Evolutionary conservation across 192 early-diverging fungal species (phyloP).

Genomic region (Glomus cerebriforme): DNA sequence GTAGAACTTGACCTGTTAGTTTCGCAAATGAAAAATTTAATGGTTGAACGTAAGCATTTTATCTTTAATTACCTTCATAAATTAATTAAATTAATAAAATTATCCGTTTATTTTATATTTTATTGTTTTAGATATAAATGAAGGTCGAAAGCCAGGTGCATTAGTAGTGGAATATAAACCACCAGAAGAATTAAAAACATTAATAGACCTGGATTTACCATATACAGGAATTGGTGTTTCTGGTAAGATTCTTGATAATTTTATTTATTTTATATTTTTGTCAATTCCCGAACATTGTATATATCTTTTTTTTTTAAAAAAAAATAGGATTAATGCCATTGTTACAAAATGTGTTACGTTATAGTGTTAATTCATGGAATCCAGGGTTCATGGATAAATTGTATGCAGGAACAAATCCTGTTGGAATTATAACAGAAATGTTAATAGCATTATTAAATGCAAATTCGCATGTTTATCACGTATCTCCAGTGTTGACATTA

Average conservation of each 20-base stretch:
- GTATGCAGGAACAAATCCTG: conserved; percentile 73
- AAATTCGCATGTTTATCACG: conserved; percentile 78
- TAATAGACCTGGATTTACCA: conserved; percentile 52
- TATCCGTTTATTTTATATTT: no score
- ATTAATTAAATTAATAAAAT: background rate
- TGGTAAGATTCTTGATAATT: conserved; percentile 38
- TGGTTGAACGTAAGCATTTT: conserved; percentile 44
- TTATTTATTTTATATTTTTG: conserved; percentile 26
- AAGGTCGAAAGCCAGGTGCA: conserved; percentile 41
- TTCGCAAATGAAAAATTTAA: conserved; percentile 47
- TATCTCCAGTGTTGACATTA: conserved; percentile 69
- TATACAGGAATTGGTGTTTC: conserved; percentile 44
- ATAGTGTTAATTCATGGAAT: conserved; percentile 67
- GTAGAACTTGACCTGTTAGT: conserved; percentile 45
- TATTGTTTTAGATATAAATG: conserved; percentile 43
- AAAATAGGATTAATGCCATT: conserved; percentile 44
- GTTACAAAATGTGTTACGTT: conserved; percentile 47
- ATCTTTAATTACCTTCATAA: background rate
- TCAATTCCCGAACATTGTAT: background rate
- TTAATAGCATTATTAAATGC: conserved; percentile 71
- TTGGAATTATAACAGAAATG: conserved; percentile 73
- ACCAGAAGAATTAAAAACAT: conserved; percentile 46
- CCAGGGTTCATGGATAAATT: conserved; percentile 81
- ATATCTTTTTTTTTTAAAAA: background rate
- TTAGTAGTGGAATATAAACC: conserved; percentile 45